These are phyloP conservation scores for Scheffersomyces titani DNA, from an alignment of 1,139 yeast genomes.

Conservation along the genomic window DNA sequence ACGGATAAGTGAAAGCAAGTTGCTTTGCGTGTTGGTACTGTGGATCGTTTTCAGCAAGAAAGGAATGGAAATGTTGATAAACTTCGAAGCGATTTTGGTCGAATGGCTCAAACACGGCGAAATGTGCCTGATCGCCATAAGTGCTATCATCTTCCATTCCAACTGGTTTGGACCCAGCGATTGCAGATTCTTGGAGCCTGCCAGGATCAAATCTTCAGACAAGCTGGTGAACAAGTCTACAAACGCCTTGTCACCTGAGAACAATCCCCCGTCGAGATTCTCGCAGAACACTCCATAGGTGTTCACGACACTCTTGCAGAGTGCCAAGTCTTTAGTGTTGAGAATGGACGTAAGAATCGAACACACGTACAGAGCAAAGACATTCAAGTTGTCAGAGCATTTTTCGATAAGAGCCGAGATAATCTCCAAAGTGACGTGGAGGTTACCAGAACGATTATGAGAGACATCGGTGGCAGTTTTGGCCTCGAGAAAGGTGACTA, in stretches of 20 bases:
- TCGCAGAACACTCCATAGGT: constrained; percentile 64
- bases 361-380: constrained; percentile 68
- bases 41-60: constrained; percentile 36
- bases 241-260: constrained; percentile 70
- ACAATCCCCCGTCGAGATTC: constrained; percentile 65
- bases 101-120: constrained; percentile 46
- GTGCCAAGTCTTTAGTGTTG: constrained; percentile 52
- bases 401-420: constrained; percentile 67
- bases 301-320: constrained; percentile 52
- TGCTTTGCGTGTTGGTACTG: constrained; percentile 13
- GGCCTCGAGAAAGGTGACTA: constrained; percentile 65
- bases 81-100: constrained; percentile 35
- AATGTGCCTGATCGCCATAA: constrained; percentile 45
- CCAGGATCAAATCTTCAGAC: constrained; percentile 34
- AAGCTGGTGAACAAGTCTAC: constrained; percentile 51
- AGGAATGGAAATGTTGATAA: constrained; percentile 44
- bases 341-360: constrained; percentile 48
- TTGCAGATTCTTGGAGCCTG: constrained; percentile 21
- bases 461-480: constrained; percentile 65
- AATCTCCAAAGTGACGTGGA: constrained; percentile 78
- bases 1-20: constrained; percentile 23
- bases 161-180: constrained; percentile 33
- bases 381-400: constrained; percentile 81
- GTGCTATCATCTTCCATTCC: constrained; percentile 53
- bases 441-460: constrained; percentile 70